Conservation (phyloP, 768 basidiomycete species). For the Kockovaella imperatae region DNA sequence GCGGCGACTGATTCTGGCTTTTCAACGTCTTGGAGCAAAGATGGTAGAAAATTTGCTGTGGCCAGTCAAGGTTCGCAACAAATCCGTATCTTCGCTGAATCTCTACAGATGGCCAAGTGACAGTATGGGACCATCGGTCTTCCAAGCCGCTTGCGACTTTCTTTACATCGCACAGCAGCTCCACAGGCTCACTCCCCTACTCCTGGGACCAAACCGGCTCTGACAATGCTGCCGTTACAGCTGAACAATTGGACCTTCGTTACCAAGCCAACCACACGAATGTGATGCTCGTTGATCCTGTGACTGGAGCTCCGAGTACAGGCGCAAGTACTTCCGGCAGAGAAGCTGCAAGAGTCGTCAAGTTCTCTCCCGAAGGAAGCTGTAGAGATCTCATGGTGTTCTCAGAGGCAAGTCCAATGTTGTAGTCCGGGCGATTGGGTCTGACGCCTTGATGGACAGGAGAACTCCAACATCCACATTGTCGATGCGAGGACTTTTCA, state of each 20-base stretch:
- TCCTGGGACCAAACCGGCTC: no score
- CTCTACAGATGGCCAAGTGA: constrained; percentile 37
- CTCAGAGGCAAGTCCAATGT: constrained; percentile 59
- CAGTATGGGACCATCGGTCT: constrained; percentile 44
- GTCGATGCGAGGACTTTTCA: constrained; percentile 83
- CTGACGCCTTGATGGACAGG: constrained; percentile 53
- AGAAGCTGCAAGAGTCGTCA: constrained; percentile 78
- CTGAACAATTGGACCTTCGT: no score
- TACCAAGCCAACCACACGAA: no score
- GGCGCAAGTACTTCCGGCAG: constrained; percentile 41
- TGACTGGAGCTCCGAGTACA: constrained; percentile 20
- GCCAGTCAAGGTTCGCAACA: constrained; percentile 37
- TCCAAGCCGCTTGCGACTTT: constrained; percentile 23
- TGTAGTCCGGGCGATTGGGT: background rate
- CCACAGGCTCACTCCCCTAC: no score
- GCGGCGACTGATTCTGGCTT: constrained; percentile 42
- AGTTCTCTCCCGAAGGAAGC: constrained; percentile 63
- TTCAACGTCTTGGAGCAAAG: constrained; percentile 42
- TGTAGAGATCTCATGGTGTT: constrained; percentile 76
- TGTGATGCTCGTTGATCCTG: constrained; percentile 20
- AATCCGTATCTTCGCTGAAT: background rate
- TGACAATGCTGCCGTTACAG: no score
- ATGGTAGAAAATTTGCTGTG: constrained; percentile 43
- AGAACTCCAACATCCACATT: constrained; percentile 71
- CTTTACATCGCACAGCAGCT: background rate